Percentiles rank a stretch among this genome's conserved stretches.
Conservation (phyloP, 2,329 filamentous ascomycete genomes). For the Pezicula rhizophila region DNA sequence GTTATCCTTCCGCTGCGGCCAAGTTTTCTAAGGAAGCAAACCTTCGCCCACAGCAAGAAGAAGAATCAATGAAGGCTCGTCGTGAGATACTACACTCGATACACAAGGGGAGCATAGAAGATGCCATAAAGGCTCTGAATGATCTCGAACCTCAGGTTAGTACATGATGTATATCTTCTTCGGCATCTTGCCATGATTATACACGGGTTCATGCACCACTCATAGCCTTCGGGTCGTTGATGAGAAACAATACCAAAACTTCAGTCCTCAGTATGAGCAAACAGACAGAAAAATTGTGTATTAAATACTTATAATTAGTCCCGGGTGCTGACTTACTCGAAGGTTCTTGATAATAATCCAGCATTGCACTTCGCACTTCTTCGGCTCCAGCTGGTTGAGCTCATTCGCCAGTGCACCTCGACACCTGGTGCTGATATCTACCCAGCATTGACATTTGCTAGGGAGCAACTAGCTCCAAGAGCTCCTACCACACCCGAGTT, state of each 20-base stretch:
- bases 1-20: slow-evolving; percentile 85
- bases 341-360: slow-evolving; percentile 84
- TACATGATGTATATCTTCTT: slow-evolving; percentile 8
- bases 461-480: slow-evolving; percentile 77
- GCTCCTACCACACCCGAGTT: slow-evolving; percentile 78
- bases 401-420: slow-evolving; percentile 73
- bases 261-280: slow-evolving; percentile 84
- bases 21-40: slow-evolving; percentile 95
- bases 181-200: slow-evolving; percentile 74
- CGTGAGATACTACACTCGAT: slow-evolving; percentile 83
- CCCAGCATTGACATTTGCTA: slow-evolving; percentile 76
- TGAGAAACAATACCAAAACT: slow-evolving; percentile 72
- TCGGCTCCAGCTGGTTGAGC: slow-evolving; percentile 85
- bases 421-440: slow-evolving; percentile 65
- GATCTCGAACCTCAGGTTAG: slow-evolving; percentile 87
- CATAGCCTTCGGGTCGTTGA: slow-evolving; percentile 80
- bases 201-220: slow-evolving; percentile 99
- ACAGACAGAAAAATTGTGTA: slow-evolving; percentile 9
- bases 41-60: slow-evolving; percentile 65
- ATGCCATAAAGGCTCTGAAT: slow-evolving; percentile 81
- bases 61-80: slow-evolving; percentile 67
- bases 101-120: slow-evolving; percentile 76
- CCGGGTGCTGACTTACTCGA: slow-evolving; percentile 12
- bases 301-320: background rate
- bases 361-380: slow-evolving; percentile 84